Conservation (phyloP, 225 moss, liverwort and hornwort genomes). For the Sphagnum contortum region DNA sequence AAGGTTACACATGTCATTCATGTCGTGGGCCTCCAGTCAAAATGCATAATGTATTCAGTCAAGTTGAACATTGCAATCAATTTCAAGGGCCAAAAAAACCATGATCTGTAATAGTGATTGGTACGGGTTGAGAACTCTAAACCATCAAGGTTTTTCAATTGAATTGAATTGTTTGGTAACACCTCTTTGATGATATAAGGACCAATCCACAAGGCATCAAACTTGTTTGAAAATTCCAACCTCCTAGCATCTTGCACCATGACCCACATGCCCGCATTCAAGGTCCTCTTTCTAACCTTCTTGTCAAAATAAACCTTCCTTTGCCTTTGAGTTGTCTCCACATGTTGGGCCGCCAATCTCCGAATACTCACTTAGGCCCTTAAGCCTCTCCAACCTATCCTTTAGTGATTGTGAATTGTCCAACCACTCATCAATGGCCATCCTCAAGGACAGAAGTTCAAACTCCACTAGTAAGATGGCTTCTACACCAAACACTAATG, state of each 20-base stretch:
- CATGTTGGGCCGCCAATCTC: background rate
- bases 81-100: too few relatives aligned
- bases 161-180: background rate
- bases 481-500: background rate
- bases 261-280: background rate
- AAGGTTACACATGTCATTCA: too few relatives aligned
- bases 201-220: slow-evolving; percentile 5
- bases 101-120: too few relatives aligned
- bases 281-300: too few relatives aligned
- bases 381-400: background rate
- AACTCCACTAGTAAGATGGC: background rate
- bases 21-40: too few relatives aligned
- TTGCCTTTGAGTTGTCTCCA: background rate
- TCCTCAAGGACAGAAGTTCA: background rate
- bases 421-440: background rate
- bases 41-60: too few relatives aligned
- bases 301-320: background rate
- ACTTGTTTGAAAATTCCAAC: background rate
- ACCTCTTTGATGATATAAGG: background rate
- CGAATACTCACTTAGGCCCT: background rate
- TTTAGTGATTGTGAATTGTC: background rate
- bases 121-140: background rate
- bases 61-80: too few relatives aligned
- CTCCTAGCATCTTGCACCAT: background rate
- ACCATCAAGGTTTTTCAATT: background rate